Conservation (phyloP, 257 asterid genomes). For the Solanum etuberosum region DNA sequence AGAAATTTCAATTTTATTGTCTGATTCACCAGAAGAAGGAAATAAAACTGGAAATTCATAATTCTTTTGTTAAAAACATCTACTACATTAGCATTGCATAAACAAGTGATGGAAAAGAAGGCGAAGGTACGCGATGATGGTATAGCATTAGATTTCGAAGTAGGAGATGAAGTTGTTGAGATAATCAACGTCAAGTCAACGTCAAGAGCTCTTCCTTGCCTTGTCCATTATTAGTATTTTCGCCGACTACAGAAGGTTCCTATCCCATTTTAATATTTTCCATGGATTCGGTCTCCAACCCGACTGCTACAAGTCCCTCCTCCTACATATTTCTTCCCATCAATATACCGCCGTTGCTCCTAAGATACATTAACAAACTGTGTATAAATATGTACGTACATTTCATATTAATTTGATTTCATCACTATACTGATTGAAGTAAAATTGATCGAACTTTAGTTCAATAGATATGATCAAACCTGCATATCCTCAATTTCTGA, state of each 20-base stretch:
- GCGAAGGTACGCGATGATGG: neutral
- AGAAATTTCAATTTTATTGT: neutral
- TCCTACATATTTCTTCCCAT: constrained; percentile 56
- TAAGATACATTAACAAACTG: constrained; percentile 20
- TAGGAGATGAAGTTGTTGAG: constrained; percentile 23
- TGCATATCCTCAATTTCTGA: no score
- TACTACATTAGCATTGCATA: neutral
- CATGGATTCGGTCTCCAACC: constrained; percentile 39
- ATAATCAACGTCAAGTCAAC: constrained; percentile 24
- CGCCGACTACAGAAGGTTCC: constrained; percentile 34
- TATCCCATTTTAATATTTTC: constrained; percentile 42
- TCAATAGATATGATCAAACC: no score
- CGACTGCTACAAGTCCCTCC: constrained; percentile 37
- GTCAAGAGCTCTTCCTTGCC: constrained; percentile 29
- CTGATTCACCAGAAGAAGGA: neutral
- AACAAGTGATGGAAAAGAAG: neutral
- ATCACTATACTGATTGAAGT: no score
- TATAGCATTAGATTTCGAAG: constrained; percentile 20
- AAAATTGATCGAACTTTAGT: no score
- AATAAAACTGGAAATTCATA: neutral
- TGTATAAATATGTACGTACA: no score
- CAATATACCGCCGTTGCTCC: constrained; percentile 57
- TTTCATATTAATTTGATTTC: no score
- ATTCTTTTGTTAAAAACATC: neutral
- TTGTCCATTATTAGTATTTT: constrained; percentile 20